Evolutionary conservation across 352 stramenopile species (phyloP), one percentile per base, ranked within the genome.

Genomic region (Phytophthora hybrid): DNA sequence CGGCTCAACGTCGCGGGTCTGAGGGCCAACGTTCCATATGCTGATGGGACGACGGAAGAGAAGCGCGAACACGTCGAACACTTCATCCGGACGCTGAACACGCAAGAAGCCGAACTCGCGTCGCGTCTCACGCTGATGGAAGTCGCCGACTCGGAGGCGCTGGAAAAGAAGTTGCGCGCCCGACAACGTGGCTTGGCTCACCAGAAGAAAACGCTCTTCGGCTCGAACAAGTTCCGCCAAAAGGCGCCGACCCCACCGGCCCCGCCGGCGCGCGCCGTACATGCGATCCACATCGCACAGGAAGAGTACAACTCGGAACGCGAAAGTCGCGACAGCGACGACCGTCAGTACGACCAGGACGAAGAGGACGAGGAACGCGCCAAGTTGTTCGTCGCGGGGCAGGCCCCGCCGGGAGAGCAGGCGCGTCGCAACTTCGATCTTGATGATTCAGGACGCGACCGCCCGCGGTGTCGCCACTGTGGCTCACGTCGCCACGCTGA

Each of bases 391-490:
- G 23, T 26, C 23, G 23, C 23, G 23, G 23, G 23, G 23, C 23
- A 26, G 23, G 23, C 46, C 4, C 46, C 46, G 5, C 46, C 46
- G 5, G 46, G 46, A 5, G 18, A 53, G n/a, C 46, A 6, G 8
- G n/a, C 18, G 16, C 46, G 59, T 32, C 59, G 60, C 18, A 41
- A 53, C 13, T 3, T 41, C 21, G 62, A 60, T 2, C 1, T 7
- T 0, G 62, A 23, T 55, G 64, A 60, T 0, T 23, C 39, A 23
- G 53, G 51, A 26, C 59, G 39, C 3, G 62, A 69, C 4, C 34
- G 52, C 3, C 54, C 54, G 3, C n/a, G 32, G 11, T 75, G 60
- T 14, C 23, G 31, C 14, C 60, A 75, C 14, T 68, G 66, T 13
- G 23, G 59, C 16, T 64, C 51, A 7, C n/a, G 9, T 6, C 26